Base-by-base conservation (phyloP, 352 stramenopile genomes). In the Phytophthora brassicae region DNA sequence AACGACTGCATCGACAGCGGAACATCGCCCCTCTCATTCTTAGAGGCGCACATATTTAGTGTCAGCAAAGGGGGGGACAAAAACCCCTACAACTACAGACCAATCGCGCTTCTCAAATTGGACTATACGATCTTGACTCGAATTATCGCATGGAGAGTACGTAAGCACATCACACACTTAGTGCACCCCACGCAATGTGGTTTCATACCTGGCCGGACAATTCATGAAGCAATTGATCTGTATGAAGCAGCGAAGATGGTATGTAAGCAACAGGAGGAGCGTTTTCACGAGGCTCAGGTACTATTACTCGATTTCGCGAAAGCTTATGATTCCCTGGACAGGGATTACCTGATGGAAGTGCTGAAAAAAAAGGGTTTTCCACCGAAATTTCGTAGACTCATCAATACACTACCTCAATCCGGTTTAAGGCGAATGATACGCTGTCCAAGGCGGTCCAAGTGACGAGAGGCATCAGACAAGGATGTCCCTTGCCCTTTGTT, bases 311-410 rank as follows among this genome's bases (percentile, higher is more conserved):
- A 60, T 6, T 60, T 60, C 16, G 43, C 35, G 0, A 60, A 66
- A 31, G 58, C 33, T 0, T 66, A 60, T 9, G 31, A 66, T 41
- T 60, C 58, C 1, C 16, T 66, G 1, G 43, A 60, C 12, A 24
- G 58, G 4, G 19, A 20, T 0, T 66, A 51, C 17, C 17, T 66
- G 1, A 2, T 60, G n/a, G 17, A 13, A 17, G 58, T 66, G 6
- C 33, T 66, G 11, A 4, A n/a, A n/a, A 12, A 4, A 8, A 52
- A 58, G 12, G 43, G 49, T 1, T 56, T 60, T 8, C 36, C 41
- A 3, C 13, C 12, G 0, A 36, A 33, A 8, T 60, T 60, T 16
- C 50, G 41, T 5, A 0, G 1, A 4, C 35, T 51, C 0, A 14
- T 51, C 0, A 2, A 22, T 7, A 42, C 12, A 2, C 24, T 55